A percentile compares a stretch with the other conserved stretches of the same genome.
Conservation (phyloP, 129 eudicot genomes). For the Centaurea solstitialis region DNA sequence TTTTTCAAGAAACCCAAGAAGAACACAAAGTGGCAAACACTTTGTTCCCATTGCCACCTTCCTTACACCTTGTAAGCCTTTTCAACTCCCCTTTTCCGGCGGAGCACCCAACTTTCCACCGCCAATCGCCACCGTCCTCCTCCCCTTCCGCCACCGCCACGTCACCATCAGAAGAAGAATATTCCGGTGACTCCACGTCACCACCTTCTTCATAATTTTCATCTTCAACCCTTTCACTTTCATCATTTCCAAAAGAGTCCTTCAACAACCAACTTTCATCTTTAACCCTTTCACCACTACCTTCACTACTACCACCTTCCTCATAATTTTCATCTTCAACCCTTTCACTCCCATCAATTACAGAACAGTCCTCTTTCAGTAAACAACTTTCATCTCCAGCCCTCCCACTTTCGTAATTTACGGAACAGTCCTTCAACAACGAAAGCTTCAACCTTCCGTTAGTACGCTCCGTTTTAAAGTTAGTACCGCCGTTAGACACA, state of each 20-base stretch:
- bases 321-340: constrained; percentile 12
- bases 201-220: constrained; percentile 21
- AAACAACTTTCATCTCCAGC: not conserved
- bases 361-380: too few species aligned
- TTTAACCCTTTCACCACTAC: constrained; percentile 13
- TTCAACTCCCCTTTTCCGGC: constrained; percentile 36
- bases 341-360: too few species aligned
- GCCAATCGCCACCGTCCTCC: constrained; percentile 22
- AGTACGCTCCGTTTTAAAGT: constrained; percentile 60
- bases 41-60: constrained; percentile 54
- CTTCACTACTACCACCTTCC: too few species aligned
- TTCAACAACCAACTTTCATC: constrained; percentile 10
- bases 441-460: constrained; percentile 75
- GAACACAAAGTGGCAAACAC: constrained; percentile 57
- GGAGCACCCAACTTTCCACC: constrained; percentile 29
- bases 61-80: constrained; percentile 66
- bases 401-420: constrained; percentile 23
- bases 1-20: constrained; percentile 56
- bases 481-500: constrained; percentile 33
- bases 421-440: constrained; percentile 30
- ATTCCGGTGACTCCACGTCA: constrained; percentile 18
- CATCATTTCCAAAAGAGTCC: constrained; percentile 8
- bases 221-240: not conserved
- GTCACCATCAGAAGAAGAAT: not conserved
- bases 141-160: constrained; percentile 2